Evolutionary conservation across 1,284 basidiomycete genomes (phyloP), one percentile per base, ranked within the genome.

Genomic region (Spongispora temasekensis): DNA sequence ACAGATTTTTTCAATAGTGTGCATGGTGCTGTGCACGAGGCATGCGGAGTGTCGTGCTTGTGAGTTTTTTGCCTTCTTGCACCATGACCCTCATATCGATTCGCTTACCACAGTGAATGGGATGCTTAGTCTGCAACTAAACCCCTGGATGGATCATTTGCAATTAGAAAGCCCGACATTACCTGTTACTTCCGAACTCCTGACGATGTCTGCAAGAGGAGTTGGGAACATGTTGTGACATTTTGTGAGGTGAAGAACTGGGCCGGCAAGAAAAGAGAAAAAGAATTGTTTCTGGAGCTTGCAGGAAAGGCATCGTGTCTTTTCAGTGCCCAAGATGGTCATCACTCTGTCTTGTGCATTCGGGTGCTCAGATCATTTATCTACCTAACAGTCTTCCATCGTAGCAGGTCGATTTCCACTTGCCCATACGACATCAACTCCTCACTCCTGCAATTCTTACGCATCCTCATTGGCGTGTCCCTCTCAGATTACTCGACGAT

Each of bases 221-320:
- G 4, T 51, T 58, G 51, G 42, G 31, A 30, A 27, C n/a, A 58
- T 2, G 42, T 58, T 10, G 27, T 34, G 3, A 58, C 27, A 5
- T 55, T 58, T 12, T 58, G 57, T 10, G 42, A 58, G 17, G 52
- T 55, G 9, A 55, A 58, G 42, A 55, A 5, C 17, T 3, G 1
- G 6, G 9, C 7, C 2, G 9, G 13, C 25, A 7, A 17, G 23
- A 30, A 21, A 27, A 10, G 19, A 7, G n/a, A 58, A 7, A 55
- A 35, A 6, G 31, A 55, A 7, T 55, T 32, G 3, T 58, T 46
- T 3, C 10, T 46, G 19, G 31, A 58, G 15, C 8, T 55, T 4
- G 30, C 52, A 1, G 42, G 52, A 0, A 58, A 56, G 34, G 30
- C 27, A 30, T 58, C 42, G 2, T 58, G 57, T 17, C n/a, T 48